Evolutionary conservation across 768 basidiomycete genomes (phyloP).

Genomic region (Serendipita vermifera): DNA sequence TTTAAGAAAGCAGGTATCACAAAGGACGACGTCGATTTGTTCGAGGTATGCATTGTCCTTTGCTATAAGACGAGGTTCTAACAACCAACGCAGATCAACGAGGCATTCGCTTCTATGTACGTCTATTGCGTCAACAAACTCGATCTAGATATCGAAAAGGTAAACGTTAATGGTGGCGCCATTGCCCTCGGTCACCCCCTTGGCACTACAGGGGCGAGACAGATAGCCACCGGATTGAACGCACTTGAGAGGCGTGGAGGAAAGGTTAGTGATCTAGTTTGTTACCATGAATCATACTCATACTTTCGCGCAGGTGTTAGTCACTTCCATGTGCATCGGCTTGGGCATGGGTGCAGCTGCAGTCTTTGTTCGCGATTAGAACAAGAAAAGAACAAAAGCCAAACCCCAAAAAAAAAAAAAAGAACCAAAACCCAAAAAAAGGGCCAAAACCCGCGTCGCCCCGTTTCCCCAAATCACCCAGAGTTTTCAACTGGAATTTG

Average conservation of each 20-base stretch:
- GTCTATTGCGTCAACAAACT: slow-evolving; percentile 60
- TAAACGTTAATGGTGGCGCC: slow-evolving; percentile 84
- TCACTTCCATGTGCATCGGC: slow-evolving; percentile 81
- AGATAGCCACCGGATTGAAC: slow-evolving; percentile 71
- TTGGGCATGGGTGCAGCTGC: slow-evolving; percentile 81
- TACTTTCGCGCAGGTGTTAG: slow-evolving; percentile 41
- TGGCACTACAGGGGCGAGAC: slow-evolving; percentile 78
- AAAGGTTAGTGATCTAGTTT: slow-evolving; percentile 16
- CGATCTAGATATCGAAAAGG: slow-evolving; percentile 46
- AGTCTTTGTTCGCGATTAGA: slow-evolving; percentile 58
- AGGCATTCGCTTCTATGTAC: slow-evolving; percentile 79
- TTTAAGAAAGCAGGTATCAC: slow-evolving; percentile 54
- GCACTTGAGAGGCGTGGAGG: slow-evolving; percentile 23
- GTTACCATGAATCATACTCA: not conserved
- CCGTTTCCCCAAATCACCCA: too few relatives aligned
- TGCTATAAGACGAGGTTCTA: not conserved
- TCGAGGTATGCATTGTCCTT: slow-evolving; percentile 38
- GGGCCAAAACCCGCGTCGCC: too few relatives aligned
- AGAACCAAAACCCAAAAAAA: too few relatives aligned
- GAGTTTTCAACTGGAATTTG: too few relatives aligned
- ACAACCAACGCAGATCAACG: slow-evolving; percentile 52
- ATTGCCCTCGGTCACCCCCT: slow-evolving; percentile 77
- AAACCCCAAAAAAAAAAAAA: not conserved
- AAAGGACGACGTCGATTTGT: slow-evolving; percentile 61
- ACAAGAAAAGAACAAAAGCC: slow-evolving; percentile 1